phyloP scores from a whole-genome alignment of 140 eudicot genomes.

The Anethum foeniculum region DNA sequence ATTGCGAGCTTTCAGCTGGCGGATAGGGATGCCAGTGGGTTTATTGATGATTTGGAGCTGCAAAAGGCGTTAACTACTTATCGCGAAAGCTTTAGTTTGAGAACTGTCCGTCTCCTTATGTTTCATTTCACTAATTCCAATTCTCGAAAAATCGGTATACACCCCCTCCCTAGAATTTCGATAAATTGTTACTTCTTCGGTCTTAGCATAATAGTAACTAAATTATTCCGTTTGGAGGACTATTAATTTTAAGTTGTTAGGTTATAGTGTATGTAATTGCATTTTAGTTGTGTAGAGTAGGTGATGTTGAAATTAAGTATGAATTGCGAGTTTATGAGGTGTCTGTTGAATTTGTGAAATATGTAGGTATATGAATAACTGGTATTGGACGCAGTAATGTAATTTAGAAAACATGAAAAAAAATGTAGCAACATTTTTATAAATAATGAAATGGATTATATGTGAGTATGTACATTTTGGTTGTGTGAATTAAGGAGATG shows the following conservation, averaged over 20 bases:
- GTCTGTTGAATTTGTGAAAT: too few species aligned
- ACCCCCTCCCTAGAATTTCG: too few species aligned
- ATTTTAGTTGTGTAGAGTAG: too few species aligned
- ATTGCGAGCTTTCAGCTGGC: constrained; percentile 64
- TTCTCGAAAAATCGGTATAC: constrained; percentile 52
- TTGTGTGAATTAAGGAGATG: neutral
- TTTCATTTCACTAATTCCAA: constrained; percentile 65
- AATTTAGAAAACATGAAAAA: neutral
- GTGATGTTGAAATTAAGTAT: too few species aligned
- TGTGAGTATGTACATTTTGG: neutral
- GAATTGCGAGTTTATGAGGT: too few species aligned
- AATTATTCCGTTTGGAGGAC: too few species aligned
- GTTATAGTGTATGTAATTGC: too few species aligned
- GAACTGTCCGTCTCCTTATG: constrained; percentile 88
- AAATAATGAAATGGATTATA: neutral
- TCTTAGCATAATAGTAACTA: neutral
- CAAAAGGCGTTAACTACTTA: constrained; percentile 57
- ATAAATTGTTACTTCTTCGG: neutral
- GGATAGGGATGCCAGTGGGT: constrained; percentile 75
- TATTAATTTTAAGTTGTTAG: too few species aligned
- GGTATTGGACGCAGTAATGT: neutral
- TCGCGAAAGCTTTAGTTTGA: constrained; percentile 57
- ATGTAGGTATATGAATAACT: neutral
- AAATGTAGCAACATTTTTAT: neutral
- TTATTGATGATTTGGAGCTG: constrained; percentile 79